phyloP scores from a whole-genome alignment of 2,329 filamentous ascomycete genomes.

The Colletotrichum brevisporum region DNA sequence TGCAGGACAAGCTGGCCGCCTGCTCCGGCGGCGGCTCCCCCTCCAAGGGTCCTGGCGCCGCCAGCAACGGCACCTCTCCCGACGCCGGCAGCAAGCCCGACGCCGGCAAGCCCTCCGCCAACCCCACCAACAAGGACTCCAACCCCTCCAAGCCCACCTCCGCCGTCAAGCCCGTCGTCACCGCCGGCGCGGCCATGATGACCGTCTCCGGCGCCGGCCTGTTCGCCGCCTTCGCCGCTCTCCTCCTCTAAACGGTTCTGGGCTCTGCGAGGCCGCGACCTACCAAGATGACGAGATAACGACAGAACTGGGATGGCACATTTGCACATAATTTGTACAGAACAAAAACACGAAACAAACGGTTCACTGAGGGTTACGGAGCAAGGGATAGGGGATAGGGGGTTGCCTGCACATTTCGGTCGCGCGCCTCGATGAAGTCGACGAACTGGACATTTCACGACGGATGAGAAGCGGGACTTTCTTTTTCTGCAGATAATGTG shows the following conservation, averaged over 20 bases:
- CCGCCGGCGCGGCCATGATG: slow-evolving; percentile 28
- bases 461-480: too few species aligned
- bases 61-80: slow-evolving; percentile 5
- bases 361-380: neutral
- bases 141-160: slow-evolving; percentile 11
- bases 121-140: slow-evolving; percentile 17
- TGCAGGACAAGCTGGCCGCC: slow-evolving; percentile 25
- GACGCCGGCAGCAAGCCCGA: slow-evolving; percentile 17
- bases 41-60: neutral
- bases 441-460: slow-evolving; percentile 7
- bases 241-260: slow-evolving; percentile 30
- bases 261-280: neutral
- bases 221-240: slow-evolving; percentile 20
- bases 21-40: slow-evolving; percentile 19
- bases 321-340: neutral
- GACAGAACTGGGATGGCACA: neutral
- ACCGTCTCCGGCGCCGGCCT: slow-evolving; percentile 34
- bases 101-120: neutral
- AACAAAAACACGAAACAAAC: neutral
- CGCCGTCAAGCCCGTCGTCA: slow-evolving; percentile 26
- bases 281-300: neutral
- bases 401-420: neutral
- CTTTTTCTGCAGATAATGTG: slow-evolving; percentile 23
- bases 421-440: slow-evolving; percentile 7
- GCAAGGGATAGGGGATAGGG: too few species aligned